phyloP scores from a whole-genome alignment of 2,329 filamentous ascomycete genomes.

The Colletotrichum musicola region DNA sequence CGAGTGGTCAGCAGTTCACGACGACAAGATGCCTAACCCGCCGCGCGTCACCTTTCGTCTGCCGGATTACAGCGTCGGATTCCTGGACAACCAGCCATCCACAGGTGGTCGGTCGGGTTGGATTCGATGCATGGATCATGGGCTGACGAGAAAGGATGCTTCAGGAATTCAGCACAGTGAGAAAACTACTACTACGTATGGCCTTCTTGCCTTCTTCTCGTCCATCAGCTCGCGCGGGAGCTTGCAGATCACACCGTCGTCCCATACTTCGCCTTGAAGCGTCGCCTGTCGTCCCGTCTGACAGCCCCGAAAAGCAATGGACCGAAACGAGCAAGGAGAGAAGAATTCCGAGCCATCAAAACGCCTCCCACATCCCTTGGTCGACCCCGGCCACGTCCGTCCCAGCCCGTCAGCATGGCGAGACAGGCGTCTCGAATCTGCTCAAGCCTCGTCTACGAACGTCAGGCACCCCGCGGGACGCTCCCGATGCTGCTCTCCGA shows the following conservation, averaged over 20 bases:
- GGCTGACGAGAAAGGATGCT: not conserved
- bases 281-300: not conserved
- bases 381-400: not conserved
- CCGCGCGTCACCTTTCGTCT: not conserved
- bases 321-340: too few relatives aligned
- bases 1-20: not conserved
- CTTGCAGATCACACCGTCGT: constrained; percentile 20
- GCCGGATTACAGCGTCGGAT: not conserved
- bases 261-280: not conserved
- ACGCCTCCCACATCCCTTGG: constrained; percentile 8
- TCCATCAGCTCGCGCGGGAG: not conserved
- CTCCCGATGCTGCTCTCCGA: not conserved
- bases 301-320: not conserved
- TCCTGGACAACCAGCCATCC: not conserved
- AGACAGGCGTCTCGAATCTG: constrained; percentile 1
- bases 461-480: not conserved
- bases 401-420: not conserved
- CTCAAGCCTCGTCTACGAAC: not conserved
- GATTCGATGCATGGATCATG: not conserved
- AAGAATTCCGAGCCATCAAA: not conserved
- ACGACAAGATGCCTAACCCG: not conserved
- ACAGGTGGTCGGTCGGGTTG: not conserved
- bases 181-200: not conserved
- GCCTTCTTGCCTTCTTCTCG: not conserved
- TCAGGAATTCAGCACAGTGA: not conserved